Base-by-base conservation (phyloP, 1,284 basidiomycete species). In the Somion occarium region DNA sequence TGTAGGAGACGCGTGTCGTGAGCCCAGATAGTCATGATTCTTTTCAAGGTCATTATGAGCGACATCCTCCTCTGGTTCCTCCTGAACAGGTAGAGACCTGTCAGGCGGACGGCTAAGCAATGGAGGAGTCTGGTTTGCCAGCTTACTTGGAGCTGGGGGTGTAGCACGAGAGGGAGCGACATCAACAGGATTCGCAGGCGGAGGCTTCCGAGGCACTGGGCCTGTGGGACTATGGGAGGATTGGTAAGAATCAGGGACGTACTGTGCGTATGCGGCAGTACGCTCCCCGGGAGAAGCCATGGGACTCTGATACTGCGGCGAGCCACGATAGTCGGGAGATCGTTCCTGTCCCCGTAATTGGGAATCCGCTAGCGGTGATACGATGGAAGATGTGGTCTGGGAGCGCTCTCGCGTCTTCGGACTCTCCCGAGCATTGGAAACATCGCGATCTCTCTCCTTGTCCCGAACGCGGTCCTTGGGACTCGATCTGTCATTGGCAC, bases 51-150 rank as follows among this genome's bases (percentile, higher is more conserved):
- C 59, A 48, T 64, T 61, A 49, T 62, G 61, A 38, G 67, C 63
- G 9, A 73, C 66, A 55, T 87, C 83, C 58, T 88, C 86, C 58
- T 88, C 86, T 23, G 76, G 73, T 57, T 89, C 86, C 62, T 89
- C 86, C 64, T 90, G 86, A 2, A 89, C 77, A 4, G 87, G 88
- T 23, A 90, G 71, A 26, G 85, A 86, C 44, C 83, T 75, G 63
- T 87, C 86, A 1, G 85, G 81, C n/a, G 80, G 81, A 27, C 83
- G 80, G 2, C 74, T 71, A 57, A 80, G 82, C 42, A 75, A 56
- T 4, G 83, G 82, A 0, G 82, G 80, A 0, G 81, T 80, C 58
- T 83, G 79, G 39, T 70, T 77, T 38, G 74, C 67, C 49, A 76
- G 67, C 48, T 70, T 74, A 53, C 63, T 65, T 38, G 57, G 61